These are phyloP conservation scores for Debaryomyces subglobosus DNA, from an alignment of 1,139 yeast genomes.

Conservation along the genomic window DNA sequence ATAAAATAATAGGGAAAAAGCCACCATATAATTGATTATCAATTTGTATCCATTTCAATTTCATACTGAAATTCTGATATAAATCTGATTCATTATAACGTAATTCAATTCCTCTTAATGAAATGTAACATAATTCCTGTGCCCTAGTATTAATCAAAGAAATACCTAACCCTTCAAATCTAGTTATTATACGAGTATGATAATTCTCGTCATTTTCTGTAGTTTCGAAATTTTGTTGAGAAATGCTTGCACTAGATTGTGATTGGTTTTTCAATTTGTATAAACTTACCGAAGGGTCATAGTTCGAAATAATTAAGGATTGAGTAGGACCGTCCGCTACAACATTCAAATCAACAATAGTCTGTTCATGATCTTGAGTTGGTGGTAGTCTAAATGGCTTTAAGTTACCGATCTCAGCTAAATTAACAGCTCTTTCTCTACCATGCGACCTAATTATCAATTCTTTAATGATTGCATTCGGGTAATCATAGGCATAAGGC, in stretches of 20 bases:
- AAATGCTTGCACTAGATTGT: constrained; percentile 30
- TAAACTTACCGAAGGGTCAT: constrained; percentile 75
- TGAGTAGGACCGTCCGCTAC: constrained; percentile 97
- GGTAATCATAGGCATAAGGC: constrained; percentile 99
- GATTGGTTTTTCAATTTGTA: constrained; percentile 54
- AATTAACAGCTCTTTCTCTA: constrained; percentile 74
- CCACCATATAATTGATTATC: constrained; percentile 93
- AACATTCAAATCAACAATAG: constrained; percentile 82
- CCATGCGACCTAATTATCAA: constrained; percentile 72
- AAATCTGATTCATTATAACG: constrained; percentile 83
- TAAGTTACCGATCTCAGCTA: constrained; percentile 90
- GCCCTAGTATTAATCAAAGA: constrained; percentile 73
- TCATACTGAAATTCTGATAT: constrained; percentile 77
- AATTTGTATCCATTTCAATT: constrained; percentile 91
- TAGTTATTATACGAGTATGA: constrained; percentile 59
- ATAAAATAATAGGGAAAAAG: constrained; percentile 83
- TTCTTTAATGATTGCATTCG: constrained; percentile 86
- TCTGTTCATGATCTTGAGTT: constrained; percentile 42
- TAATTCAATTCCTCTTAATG: constrained; percentile 78
- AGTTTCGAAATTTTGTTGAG: constrained; percentile 60
- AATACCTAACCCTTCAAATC: constrained; percentile 86
- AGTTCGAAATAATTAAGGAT: constrained; percentile 79
- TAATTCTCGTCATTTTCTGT: constrained; percentile 71
- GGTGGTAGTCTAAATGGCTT: constrained; percentile 81
- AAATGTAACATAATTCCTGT: constrained; percentile 82